A percentile compares a stretch with the other conserved stretches of the same genome.
These are phyloP conservation scores for Citrullus amarus DNA, from an alignment of 306 rosid species.

Conservation along the genomic window DNA sequence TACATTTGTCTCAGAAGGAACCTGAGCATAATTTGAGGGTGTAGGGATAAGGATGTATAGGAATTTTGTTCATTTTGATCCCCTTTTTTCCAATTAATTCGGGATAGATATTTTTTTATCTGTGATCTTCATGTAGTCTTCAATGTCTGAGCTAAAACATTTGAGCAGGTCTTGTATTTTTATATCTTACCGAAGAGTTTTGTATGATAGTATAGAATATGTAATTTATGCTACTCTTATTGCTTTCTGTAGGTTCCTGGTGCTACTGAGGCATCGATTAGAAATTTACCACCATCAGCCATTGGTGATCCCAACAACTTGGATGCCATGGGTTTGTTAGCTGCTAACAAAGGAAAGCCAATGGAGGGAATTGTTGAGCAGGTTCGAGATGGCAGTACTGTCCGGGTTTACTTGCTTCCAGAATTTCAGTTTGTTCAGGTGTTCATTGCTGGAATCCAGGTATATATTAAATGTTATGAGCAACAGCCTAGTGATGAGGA, in stretches of 20 bases:
- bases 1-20: background rate
- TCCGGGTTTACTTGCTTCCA: slow-evolving; percentile 74
- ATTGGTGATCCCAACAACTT: slow-evolving; percentile 79
- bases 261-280: slow-evolving; percentile 61
- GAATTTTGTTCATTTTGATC: background rate
- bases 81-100: background rate
- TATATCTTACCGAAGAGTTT: background rate
- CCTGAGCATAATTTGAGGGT: background rate
- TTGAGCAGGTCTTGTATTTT: background rate
- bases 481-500: background rate
- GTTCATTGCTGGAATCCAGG: slow-evolving; percentile 90
- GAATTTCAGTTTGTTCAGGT: slow-evolving; percentile 96
- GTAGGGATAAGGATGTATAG: background rate
- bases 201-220: background rate
- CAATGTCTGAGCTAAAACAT: background rate
- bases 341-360: slow-evolving; percentile 69
- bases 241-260: slow-evolving; percentile 54
- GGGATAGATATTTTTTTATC: background rate
- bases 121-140: background rate
- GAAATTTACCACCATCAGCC: slow-evolving; percentile 82
- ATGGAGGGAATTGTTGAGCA: slow-evolving; percentile 88
- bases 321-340: slow-evolving; percentile 66
- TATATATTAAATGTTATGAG: slow-evolving; percentile 6
- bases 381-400: slow-evolving; percentile 88
- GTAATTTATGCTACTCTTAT: slow-evolving; percentile 6